Conservation (phyloP, 2,329 filamentous ascomycete species). For the Aspergillus brasiliensis region DNA sequence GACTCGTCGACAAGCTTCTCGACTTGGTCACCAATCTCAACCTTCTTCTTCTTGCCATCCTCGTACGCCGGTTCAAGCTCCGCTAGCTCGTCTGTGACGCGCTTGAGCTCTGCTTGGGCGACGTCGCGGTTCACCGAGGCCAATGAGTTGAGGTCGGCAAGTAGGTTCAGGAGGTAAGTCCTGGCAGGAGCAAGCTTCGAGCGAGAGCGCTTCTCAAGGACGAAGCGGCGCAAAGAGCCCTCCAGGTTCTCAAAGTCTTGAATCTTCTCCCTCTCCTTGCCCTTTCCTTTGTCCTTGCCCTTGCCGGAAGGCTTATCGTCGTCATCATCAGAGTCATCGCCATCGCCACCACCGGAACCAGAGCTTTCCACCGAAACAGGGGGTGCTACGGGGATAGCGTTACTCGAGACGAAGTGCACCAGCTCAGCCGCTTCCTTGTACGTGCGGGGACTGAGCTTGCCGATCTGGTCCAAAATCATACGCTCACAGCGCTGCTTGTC, state of each 20-base stretch:
- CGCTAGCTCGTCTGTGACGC: conserved; percentile 76
- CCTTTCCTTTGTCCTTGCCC: conserved; percentile 76
- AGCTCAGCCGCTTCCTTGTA: conserved; percentile 90
- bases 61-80: conserved; percentile 85
- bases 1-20: conserved; percentile 81
- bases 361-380: conserved; percentile 53
- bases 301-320: conserved; percentile 56
- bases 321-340: conserved; percentile 58
- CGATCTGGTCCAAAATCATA: conserved; percentile 88
- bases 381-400: conserved; percentile 78
- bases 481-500: conserved; percentile 91
- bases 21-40: conserved; percentile 77
- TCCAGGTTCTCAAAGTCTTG: conserved; percentile 90
- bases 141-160: conserved; percentile 81
- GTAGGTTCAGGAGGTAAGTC: conserved; percentile 90
- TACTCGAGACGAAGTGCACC: conserved; percentile 97
- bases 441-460: conserved; percentile 83
- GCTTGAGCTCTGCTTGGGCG: conserved; percentile 78
- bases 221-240: conserved; percentile 84
- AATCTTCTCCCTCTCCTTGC: conserved; percentile 84
- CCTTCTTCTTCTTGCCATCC: conserved; percentile 75
- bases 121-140: conserved; percentile 87
- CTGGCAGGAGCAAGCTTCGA: conserved; percentile 95
- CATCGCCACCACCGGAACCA: conserved; percentile 56
- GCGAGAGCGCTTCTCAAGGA: conserved; percentile 90